phyloP scores from a whole-genome alignment of 441 rosid species.

The Rhodomyrtus psidioides region DNA sequence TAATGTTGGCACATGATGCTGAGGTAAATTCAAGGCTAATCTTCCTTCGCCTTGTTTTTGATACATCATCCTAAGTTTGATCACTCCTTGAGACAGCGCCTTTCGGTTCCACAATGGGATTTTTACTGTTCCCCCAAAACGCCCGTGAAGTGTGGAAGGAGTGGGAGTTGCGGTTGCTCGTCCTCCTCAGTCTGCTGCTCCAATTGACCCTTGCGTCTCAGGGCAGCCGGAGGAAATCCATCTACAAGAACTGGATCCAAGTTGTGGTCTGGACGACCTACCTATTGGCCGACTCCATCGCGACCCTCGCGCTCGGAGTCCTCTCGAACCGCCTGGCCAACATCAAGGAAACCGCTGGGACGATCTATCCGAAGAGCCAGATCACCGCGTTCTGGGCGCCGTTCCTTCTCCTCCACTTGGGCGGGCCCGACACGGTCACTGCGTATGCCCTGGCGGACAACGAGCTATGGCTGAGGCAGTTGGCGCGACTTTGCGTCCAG shows the following conservation, averaged over 20 bases:
- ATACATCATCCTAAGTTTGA: background rate
- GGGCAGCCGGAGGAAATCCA: background rate
- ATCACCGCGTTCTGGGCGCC: background rate
- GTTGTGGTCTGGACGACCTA: background rate
- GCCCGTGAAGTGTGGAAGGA: background rate
- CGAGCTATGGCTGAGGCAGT: background rate
- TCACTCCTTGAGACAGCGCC: background rate
- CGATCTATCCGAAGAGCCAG: background rate
- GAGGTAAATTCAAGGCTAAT: background rate
- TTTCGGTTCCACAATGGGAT: background rate
- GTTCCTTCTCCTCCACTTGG: background rate
- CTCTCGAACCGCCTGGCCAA: background rate
- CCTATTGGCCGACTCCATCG: background rate
- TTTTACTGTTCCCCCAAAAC: background rate
- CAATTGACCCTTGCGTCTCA: background rate
- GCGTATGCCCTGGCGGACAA: background rate
- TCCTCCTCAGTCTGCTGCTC: background rate
- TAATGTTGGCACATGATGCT: rapidly evolving
- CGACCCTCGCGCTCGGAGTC: background rate
- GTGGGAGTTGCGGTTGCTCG: background rate
- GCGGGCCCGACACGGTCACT: background rate
- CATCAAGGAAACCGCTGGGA: background rate
- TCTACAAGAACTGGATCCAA: background rate
- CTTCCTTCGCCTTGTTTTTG: rapidly evolving
- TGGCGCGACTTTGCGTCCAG: background rate